Evolutionary conservation across 148 eudicot genomes (phyloP).

Genomic region (Cornus florida): DNA sequence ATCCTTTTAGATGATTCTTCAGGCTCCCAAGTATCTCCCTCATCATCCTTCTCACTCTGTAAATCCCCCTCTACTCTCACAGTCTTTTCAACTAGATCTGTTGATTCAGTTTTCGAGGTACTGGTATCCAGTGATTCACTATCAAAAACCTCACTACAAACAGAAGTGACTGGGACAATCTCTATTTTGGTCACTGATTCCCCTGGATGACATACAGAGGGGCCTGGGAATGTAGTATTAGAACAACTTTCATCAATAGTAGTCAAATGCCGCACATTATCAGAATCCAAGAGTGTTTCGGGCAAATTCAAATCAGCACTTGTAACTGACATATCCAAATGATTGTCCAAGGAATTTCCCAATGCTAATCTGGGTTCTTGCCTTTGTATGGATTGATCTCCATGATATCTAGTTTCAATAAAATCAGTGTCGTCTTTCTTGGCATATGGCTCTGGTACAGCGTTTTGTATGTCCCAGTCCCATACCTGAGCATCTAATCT

Average conservation of each 20-base stretch:
- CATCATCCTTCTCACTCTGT: conserved; percentile 42
- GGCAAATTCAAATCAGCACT: conserved; percentile 48
- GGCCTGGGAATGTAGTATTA: conserved; percentile 22
- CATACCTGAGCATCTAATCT: conserved; percentile 44
- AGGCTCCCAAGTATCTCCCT: conserved; percentile 49
- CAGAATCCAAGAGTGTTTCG: conserved; percentile 60
- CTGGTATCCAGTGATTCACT: conserved; percentile 22
- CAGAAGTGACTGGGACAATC: conserved; percentile 23
- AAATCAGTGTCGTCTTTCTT: conserved; percentile 31
- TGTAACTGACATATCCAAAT: conserved; percentile 27
- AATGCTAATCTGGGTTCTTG: conserved; percentile 34
- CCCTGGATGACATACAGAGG: conserved; percentile 23
- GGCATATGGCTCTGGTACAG: conserved; percentile 31
- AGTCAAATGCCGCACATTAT: conserved; percentile 30
- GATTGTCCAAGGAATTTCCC: conserved; percentile 28
- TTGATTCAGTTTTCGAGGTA: conserved; percentile 28
- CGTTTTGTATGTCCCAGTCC: conserved; percentile 48
- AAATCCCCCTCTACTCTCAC: conserved; percentile 45
- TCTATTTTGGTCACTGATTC: conserved; percentile 24
- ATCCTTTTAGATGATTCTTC: conserved; percentile 50
- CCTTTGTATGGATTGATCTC: conserved; percentile 31
- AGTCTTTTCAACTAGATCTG: conserved; percentile 43
- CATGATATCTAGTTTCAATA: conserved; percentile 27
- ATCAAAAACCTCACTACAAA: conserved; percentile 29
- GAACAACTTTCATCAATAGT: conserved; percentile 39